Base-by-base conservation (phyloP, 768 basidiomycete species). In the Rhizopogon rudus region DNA sequence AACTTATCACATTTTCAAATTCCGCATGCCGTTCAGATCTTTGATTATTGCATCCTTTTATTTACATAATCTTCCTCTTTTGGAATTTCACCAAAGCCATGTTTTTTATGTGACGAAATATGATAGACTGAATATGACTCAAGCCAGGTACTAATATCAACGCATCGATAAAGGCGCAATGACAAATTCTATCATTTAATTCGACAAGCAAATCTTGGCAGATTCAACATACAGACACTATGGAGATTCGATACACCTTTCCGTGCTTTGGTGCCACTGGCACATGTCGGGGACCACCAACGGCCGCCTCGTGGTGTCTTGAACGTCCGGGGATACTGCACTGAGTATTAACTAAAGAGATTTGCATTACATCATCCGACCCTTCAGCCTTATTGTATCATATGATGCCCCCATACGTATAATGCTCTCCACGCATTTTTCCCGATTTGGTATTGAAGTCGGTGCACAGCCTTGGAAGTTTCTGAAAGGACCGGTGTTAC, bases 401-500 rank as follows among this genome's bases (percentile, higher is more conserved):
- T 44, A 16, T 25, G 25, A 25, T 25, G 4, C 25, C 1, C 25
- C 25, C 44, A 31, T 45, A 46, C 45, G 45, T 46, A 45, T 12
- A 45, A 29, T 40, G n/a, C n/a, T 40, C 16, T 8, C 6, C 40
- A n/a, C 16, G 7, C 7, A 17, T n/a, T 33, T 46, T 2, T 3
- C 33, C 46, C 46, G 20, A 22, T 49, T 51, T 53, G 57, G 58
- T 61, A 60, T 64, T 59, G 12, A 37, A 17, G 8, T 59, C 57
- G 52, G 55, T 52, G 44, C 71, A 71, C 71, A 63, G 69, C 70
- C 66, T 67, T 71, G 37, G 0, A 2, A 6, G 1, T 40, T 40
- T 40, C 4, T 48, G 33, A 12, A 54, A 48, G 62, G 53, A 4
- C 71, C 68, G 69, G 58, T 12, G 67, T 70, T 33, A 70, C 67